Conservation (phyloP, 1,139 yeast genomes). For the Saccharomyces hybrid region DNA sequence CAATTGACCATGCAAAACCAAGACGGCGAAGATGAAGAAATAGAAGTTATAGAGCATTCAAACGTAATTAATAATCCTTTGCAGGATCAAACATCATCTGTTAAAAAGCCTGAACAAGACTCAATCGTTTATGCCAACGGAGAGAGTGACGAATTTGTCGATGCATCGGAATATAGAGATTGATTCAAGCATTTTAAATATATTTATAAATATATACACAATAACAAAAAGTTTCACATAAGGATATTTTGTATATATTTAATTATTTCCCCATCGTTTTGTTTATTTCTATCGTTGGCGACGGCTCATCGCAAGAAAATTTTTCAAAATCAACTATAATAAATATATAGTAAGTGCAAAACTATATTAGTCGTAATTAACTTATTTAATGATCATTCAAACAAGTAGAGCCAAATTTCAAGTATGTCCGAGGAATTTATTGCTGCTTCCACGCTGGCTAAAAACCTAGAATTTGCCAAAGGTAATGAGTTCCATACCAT, state of each 20-base stretch:
- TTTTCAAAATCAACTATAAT: neutral
- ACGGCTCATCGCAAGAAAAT: slow-evolving; percentile 4
- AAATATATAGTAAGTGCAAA: neutral
- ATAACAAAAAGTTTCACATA: neutral
- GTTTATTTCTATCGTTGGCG: neutral
- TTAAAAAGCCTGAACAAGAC: slow-evolving; percentile 32
- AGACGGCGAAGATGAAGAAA: slow-evolving; percentile 10
- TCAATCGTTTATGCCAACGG: slow-evolving; percentile 42
- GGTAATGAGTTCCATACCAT: slow-evolving; percentile 32
- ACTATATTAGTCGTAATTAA: no score
- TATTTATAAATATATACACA: neutral
- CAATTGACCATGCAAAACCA: slow-evolving; percentile 16
- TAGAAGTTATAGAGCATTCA: slow-evolving; percentile 8
- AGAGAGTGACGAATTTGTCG: slow-evolving; percentile 45
- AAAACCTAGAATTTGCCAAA: slow-evolving; percentile 30
- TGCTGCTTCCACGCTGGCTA: slow-evolving; percentile 30
- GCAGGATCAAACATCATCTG: slow-evolving; percentile 3
- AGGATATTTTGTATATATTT: neutral
- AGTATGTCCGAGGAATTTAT: slow-evolving; percentile 8
- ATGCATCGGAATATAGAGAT: slow-evolving; percentile 23
- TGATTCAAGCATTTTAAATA: slow-evolving; percentile 1
- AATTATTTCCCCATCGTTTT: neutral
- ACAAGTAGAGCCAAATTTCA: neutral
- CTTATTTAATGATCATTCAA: neutral
- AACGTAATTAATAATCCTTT: slow-evolving; percentile 11